Base-by-base conservation (phyloP, 2,329 filamentous ascomycete species). In the Monosporascus sp. region DNA sequence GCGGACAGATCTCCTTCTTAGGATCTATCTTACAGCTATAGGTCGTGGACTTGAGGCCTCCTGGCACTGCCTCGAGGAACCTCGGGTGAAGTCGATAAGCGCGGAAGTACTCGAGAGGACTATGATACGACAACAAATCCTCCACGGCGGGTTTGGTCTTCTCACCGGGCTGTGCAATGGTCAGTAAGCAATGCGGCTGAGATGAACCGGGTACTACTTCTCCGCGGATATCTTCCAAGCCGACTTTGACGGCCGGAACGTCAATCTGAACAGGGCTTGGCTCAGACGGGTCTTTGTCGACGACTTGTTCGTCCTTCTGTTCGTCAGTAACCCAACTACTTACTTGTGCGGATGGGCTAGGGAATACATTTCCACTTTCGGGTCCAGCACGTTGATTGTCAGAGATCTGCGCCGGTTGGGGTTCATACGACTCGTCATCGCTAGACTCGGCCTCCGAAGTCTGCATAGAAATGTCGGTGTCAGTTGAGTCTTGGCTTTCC, bases 1-100 rank as follows among this genome's bases (percentile, higher is more conserved):
- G 87, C 38, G 84, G 86, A 71, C 94, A 99, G 48, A 97, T 67
- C 57, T 82, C 81, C 62, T 81, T 85, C 56, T 83, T 78, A 24
- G 85, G 78, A 68, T 97, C 85, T 71, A 99, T 96, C 62, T 86
- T 87, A 72, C 96, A 89, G 74, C 90, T 97, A 74, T 93, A 97
- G 44, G 92, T 97, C 75, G 95, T 79, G 59, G 94, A 97, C 67
- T 88, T 86, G 66, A 91, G 87, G 44, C 93, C 93, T 57, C 86
- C 87, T 52, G 82, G 69, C 53, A 96, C 85, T 53, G 82, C 76
- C 49, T 87, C 71, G 59, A 78, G 75, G 72, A 86, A 97, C 50
- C 82, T 77, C 35, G 90, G 89, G 67, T 97, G 92, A 68, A 93
- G 97, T 62, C 93, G 90, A 72, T 89, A 99, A 38, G 89, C 87